phyloP scores from a whole-genome alignment of 192 early-diverging fungal species.

The Umbelopsis sp. region DNA sequence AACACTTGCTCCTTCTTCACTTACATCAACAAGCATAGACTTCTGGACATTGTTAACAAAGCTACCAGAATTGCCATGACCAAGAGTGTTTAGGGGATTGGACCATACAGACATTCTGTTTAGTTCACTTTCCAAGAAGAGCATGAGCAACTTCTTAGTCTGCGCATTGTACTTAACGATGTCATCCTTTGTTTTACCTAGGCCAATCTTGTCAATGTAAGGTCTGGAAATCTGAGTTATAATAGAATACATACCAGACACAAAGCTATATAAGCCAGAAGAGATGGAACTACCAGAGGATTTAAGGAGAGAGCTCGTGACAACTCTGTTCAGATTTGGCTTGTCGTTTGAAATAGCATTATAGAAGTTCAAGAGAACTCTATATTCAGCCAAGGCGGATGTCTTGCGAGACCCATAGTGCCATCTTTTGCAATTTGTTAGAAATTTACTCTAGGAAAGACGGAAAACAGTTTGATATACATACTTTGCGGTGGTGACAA shows the following conservation, averaged over 20 bases:
- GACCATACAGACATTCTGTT: conserved; percentile 83
- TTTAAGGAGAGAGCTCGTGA: conserved; percentile 46
- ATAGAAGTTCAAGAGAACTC: conserved; percentile 68
- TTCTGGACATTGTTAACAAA: conserved; percentile 33
- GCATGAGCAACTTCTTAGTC: conserved; percentile 67
- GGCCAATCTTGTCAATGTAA: conserved; percentile 6
- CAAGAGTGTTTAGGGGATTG: conserved; percentile 64
- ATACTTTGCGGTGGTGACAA: conserved; percentile 68
- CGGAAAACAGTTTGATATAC: not conserved
- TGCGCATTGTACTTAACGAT: conserved; percentile 51
- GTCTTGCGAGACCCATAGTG: conserved; percentile 76
- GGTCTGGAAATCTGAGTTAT: not conserved
- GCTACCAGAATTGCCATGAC: conserved; percentile 35
- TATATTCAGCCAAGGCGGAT: conserved; percentile 61
- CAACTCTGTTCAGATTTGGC: conserved; percentile 54
- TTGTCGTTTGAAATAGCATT: conserved; percentile 63
- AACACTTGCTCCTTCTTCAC: too few relatives aligned
- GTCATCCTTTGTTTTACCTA: conserved; percentile 57
- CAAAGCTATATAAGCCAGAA: conserved; percentile 37
- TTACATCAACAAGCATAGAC: conserved; percentile 39
- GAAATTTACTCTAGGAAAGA: not conserved
- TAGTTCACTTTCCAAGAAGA: conserved; percentile 91
- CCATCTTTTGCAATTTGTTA: conserved; percentile 51
- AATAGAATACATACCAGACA: conserved; percentile 28
- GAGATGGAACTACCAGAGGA: conserved; percentile 31